These are phyloP conservation scores for Sonneratia caseolaris DNA, from an alignment of 345 rosid species.

Conservation along the genomic window DNA sequence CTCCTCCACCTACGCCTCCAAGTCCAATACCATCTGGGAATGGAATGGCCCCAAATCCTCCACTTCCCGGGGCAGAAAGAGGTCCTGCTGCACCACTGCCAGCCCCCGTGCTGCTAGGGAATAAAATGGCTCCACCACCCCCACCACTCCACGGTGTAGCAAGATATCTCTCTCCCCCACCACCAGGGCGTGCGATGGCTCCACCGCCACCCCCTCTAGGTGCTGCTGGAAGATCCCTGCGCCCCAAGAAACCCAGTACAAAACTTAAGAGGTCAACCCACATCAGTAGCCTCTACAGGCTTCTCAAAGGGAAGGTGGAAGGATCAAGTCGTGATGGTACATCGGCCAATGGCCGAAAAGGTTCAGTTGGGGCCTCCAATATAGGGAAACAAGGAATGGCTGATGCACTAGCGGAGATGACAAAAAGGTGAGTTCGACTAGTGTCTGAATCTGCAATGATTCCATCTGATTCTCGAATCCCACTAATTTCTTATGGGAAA, in stretches of 20 bases:
- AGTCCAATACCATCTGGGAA: not conserved
- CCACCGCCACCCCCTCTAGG: slow-evolving; percentile 66
- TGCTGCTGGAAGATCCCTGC: slow-evolving; percentile 39
- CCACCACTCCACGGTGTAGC: slow-evolving; percentile 22
- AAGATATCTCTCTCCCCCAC: slow-evolving; percentile 5
- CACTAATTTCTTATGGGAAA: too few relatives aligned
- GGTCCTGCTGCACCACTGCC: slow-evolving; percentile 17
- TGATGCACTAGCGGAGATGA: slow-evolving; percentile 92
- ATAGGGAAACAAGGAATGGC: slow-evolving; percentile 94
- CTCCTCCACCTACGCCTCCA: slow-evolving; percentile 17
- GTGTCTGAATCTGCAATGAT: slow-evolving; percentile 6
- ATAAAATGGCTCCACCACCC: slow-evolving; percentile 33
- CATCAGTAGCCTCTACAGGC: slow-evolving; percentile 57
- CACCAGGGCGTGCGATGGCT: slow-evolving; percentile 26
- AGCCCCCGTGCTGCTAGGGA: slow-evolving; percentile 17
- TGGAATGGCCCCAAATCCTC: slow-evolving; percentile 1
- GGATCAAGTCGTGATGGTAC: slow-evolving; percentile 35
- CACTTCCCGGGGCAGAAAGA: slow-evolving; percentile 1
- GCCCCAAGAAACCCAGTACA: slow-evolving; percentile 58
- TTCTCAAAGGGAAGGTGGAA: slow-evolving; percentile 71
- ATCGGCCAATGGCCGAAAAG: slow-evolving; percentile 26
- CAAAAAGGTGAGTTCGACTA: slow-evolving; percentile 31
- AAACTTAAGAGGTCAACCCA: slow-evolving; percentile 81
- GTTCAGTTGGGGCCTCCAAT: slow-evolving; percentile 12
- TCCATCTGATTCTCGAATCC: not conserved